A percentile compares a stretch with the other conserved stretches of the same genome.
These are phyloP conservation scores for Podospora appendiculata DNA, from an alignment of 495 filamentous ascomycete genomes.

Conservation along the genomic window DNA sequence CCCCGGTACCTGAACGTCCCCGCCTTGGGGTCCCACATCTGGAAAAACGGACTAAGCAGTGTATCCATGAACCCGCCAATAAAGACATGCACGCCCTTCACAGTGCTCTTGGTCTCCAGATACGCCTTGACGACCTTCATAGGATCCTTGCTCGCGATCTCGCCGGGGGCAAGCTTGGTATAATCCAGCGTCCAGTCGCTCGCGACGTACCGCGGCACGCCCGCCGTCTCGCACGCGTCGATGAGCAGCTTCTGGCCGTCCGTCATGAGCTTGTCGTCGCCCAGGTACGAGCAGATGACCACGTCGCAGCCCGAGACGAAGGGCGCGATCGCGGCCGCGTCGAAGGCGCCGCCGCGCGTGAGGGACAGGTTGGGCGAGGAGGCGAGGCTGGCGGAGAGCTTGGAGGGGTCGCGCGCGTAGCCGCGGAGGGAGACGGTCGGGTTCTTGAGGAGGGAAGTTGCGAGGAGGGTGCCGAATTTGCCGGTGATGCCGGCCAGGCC, in stretches of 20 bases:
- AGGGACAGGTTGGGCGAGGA: not conserved
- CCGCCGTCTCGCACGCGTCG: conserved; percentile 32
- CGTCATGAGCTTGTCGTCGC: conserved; percentile 33
- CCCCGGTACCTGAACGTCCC: conserved; percentile 24
- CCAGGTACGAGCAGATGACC: conserved; percentile 36
- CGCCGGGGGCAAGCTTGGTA: conserved; percentile 27
- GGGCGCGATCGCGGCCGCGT: not conserved
- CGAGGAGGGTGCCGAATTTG: conserved; percentile 3
- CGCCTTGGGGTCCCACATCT: conserved; percentile 13
- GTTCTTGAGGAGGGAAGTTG: not conserved
- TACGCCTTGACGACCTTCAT: conserved; percentile 37
- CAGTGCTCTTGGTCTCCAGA: conserved; percentile 28
- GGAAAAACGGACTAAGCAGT: conserved; percentile 12
- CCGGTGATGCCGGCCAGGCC: conserved; percentile 5
- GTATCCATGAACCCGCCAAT: conserved; percentile 24
- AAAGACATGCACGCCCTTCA: conserved; percentile 29
- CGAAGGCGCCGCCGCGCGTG: conserved; percentile 1
- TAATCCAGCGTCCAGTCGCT: conserved; percentile 38
- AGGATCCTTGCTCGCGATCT: conserved; percentile 34
- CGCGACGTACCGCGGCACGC: conserved; percentile 35
- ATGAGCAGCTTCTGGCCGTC: conserved; percentile 37
- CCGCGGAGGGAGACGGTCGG: not conserved
- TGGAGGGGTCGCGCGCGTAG: conserved; percentile 1
- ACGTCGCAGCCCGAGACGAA: conserved; percentile 14
- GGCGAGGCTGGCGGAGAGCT: not conserved